A percentile compares a stretch with the other conserved stretches of the same genome.
Conservation (phyloP, 2,329 filamentous ascomycete species). For the Penicillium psychrosexuale region DNA sequence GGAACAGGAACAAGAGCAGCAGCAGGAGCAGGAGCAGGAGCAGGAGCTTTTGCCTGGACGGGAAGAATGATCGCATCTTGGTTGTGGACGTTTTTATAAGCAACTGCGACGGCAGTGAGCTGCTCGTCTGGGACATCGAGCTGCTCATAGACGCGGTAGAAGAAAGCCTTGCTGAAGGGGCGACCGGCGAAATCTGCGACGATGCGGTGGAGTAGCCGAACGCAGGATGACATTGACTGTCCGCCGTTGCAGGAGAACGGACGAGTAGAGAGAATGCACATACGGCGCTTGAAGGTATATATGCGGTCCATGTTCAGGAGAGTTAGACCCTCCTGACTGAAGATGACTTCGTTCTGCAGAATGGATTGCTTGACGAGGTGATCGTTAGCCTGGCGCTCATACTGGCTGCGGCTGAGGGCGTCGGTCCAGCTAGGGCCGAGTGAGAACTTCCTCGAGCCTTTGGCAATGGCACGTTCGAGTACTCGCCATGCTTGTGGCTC, state of each 20-base stretch:
- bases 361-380: constrained; percentile 45
- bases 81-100: constrained; percentile 35
- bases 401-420: constrained; percentile 36
- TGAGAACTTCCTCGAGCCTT: constrained; percentile 38
- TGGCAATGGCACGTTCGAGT: constrained; percentile 35
- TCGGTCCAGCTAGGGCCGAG: constrained; percentile 40
- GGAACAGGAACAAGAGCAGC: too few relatives aligned
- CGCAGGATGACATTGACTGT: constrained; percentile 39
- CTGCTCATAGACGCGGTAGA: constrained; percentile 45
- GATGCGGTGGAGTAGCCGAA: constrained; percentile 41
- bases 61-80: constrained; percentile 41
- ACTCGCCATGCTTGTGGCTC: constrained; percentile 31
- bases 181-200: constrained; percentile 42
- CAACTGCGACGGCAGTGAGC: constrained; percentile 34
- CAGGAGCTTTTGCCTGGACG: constrained; percentile 10
- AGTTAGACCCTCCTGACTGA: constrained; percentile 45
- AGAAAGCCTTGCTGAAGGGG: constrained; percentile 44
- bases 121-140: constrained; percentile 38
- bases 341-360: constrained; percentile 45
- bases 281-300: constrained; percentile 44
- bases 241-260: constrained; percentile 29
- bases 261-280: constrained; percentile 37
- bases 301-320: constrained; percentile 46
- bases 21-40: background rate
- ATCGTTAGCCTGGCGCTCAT: constrained; percentile 36